Evolutionary conservation across 805 yeast species (phyloP).

Genomic region (Pichia phayaonensis): DNA sequence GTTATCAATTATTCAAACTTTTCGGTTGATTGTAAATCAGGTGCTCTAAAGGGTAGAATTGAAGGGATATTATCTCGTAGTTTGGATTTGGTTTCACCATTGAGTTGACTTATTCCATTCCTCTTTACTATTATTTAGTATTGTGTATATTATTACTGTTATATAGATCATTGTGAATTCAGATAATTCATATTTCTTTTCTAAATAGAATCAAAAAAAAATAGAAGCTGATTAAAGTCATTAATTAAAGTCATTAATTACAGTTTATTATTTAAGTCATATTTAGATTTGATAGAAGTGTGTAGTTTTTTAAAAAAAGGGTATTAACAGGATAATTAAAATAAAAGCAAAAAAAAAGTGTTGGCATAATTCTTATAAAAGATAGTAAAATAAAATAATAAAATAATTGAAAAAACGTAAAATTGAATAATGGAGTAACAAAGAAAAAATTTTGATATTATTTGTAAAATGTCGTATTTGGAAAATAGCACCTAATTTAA

Average conservation of each 20-base stretch:
- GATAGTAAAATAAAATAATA: background rate
- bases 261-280: background rate
- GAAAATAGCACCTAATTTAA: background rate
- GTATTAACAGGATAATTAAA: background rate
- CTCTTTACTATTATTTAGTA: background rate
- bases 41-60: constrained; percentile 73
- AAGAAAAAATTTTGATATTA: too few relatives aligned
- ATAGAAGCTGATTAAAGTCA: too few relatives aligned
- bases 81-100: constrained; percentile 74
- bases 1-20: constrained; percentile 55
- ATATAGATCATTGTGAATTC: background rate
- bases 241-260: too few relatives aligned
- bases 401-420: background rate
- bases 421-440: background rate
- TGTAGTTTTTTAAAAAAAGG: background rate
- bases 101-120: constrained; percentile 31
- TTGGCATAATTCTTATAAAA: background rate
- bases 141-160: background rate
- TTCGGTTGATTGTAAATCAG: constrained; percentile 62
- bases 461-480: too few relatives aligned
- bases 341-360: background rate
- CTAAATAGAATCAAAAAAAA: background rate
- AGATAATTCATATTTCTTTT: background rate
- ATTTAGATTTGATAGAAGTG: too few relatives aligned
- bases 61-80: constrained; percentile 76